A percentile compares a stretch with the other conserved stretches of the same genome.
These are phyloP conservation scores for Naganishia randhawae DNA, from an alignment of 768 basidiomycete genomes.

Conservation along the genomic window DNA sequence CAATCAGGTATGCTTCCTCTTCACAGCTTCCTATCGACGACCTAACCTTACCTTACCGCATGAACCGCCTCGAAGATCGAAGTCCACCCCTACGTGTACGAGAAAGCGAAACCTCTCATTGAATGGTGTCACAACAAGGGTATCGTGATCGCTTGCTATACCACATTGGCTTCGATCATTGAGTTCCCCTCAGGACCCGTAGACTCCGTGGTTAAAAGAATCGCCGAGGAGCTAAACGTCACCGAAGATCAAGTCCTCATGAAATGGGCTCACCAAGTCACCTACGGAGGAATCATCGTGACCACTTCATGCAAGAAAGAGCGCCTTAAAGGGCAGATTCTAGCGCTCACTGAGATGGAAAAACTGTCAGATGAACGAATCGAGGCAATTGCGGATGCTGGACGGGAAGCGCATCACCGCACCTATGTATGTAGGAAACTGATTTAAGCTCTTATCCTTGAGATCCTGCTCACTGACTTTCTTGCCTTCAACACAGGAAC, in stretches of 20 bases:
- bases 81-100: slow-evolving; percentile 50
- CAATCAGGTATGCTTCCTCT: slow-evolving; percentile 5
- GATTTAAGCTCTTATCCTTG: neutral
- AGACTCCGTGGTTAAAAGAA: slow-evolving; percentile 30
- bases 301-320: slow-evolving; percentile 21
- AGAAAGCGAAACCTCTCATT: slow-evolving; percentile 39
- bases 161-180: slow-evolving; percentile 36
- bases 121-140: slow-evolving; percentile 39
- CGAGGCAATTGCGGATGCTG: neutral
- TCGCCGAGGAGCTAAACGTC: slow-evolving; percentile 26
- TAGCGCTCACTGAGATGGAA: slow-evolving; percentile 1
- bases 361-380: neutral
- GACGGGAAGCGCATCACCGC: neutral
- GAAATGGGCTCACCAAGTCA: slow-evolving; percentile 36
- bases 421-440: neutral
- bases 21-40: neutral
- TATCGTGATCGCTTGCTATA: slow-evolving; percentile 42
- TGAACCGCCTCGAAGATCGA: slow-evolving; percentile 51
- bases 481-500: neutral
- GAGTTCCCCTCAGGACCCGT: slow-evolving; percentile 31
- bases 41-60: neutral
- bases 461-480: neutral
- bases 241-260: slow-evolving; percentile 39
- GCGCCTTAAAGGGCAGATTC: neutral
- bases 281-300: slow-evolving; percentile 31